Evolutionary conservation across 768 basidiomycete genomes (phyloP).

Genomic region (Auriculariales sp.): DNA sequence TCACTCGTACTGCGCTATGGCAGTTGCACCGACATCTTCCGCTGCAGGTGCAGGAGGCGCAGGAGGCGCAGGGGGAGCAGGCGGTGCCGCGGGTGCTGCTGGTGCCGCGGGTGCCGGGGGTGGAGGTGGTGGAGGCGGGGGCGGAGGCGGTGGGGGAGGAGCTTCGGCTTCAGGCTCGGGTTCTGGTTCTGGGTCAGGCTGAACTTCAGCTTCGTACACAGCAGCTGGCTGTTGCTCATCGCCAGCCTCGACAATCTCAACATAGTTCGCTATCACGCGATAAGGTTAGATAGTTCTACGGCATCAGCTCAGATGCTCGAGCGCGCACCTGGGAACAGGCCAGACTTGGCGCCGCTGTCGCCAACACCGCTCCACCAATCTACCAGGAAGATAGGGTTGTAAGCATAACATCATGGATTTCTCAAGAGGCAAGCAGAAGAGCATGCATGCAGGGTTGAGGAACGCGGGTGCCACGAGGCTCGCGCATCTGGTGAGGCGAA

Average conservation of each 20-base stretch:
- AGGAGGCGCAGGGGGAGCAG: slow-evolving; percentile 20
- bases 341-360: slow-evolving; percentile 46
- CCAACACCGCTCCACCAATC: slow-evolving; percentile 85
- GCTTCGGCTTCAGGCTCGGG: slow-evolving; percentile 15
- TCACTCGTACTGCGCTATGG: slow-evolving; percentile 59
- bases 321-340: slow-evolving; percentile 68
- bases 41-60: slow-evolving; percentile 26
- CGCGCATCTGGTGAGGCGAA: background rate
- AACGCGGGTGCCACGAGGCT: background rate
- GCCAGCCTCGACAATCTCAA: slow-evolving; percentile 47
- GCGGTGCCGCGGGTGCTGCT: slow-evolving; percentile 30
- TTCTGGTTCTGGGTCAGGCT: slow-evolving; percentile 22
- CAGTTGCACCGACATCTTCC: slow-evolving; percentile 43
- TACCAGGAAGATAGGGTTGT: slow-evolving; percentile 1
- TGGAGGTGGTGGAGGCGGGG: slow-evolving; percentile 29
- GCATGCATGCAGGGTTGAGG: background rate
- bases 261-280: slow-evolving; percentile 59
- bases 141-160: slow-evolving; percentile 30
- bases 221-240: slow-evolving; percentile 20
- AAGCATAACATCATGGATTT: no score
- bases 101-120: slow-evolving; percentile 32
- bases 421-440: background rate
- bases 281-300: background rate
- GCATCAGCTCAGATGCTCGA: background rate
- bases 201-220: slow-evolving; percentile 16